These are phyloP conservation scores for Mucor racemosus DNA, from an alignment of 371 early-diverging fungal genomes.

Conservation along the genomic window DNA sequence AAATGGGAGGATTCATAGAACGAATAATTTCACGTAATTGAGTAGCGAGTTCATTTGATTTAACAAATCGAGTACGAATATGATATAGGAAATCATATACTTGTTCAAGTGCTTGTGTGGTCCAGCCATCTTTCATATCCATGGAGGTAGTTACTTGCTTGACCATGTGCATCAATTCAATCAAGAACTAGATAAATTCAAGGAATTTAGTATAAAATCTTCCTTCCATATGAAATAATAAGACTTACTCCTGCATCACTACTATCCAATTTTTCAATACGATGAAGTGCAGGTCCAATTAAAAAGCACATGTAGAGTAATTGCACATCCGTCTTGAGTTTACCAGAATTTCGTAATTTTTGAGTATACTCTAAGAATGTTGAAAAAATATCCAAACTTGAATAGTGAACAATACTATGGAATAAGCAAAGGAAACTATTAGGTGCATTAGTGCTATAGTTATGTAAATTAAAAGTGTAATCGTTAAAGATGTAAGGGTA, in stretches of 20 bases:
- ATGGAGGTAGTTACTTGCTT: conserved; percentile 52
- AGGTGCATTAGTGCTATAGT: conserved; percentile 63
- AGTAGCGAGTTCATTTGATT: conserved; percentile 44
- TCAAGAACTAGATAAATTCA: conserved; percentile 36
- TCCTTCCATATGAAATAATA: too few relatives aligned
- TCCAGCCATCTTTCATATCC: conserved; percentile 56
- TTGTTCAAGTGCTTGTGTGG: conserved; percentile 59
- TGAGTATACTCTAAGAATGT: conserved; percentile 46
- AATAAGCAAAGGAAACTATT: conserved; percentile 68
- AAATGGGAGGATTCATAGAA: conserved; percentile 50
- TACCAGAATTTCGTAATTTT: conserved; percentile 39
- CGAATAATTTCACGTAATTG: conserved; percentile 52
- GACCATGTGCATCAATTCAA: conserved; percentile 56
- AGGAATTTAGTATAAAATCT: too few relatives aligned
- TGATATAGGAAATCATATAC: conserved; percentile 62
- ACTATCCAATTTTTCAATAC: conserved; percentile 63
- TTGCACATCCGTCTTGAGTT: conserved; percentile 72
- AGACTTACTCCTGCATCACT: conserved; percentile 52
- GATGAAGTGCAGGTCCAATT: conserved; percentile 75
- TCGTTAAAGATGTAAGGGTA: conserved; percentile 63
- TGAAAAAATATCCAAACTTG: conserved; percentile 60
- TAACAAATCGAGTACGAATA: conserved; percentile 50
- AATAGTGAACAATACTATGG: conserved; percentile 67
- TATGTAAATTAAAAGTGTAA: conserved; percentile 65
- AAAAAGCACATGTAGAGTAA: conserved; percentile 75